Evolutionary conservation across 2,329 filamentous ascomycete species (phyloP), one percentile per base, ranked within the genome.

Genomic region (Trichoderma guizhouense): DNA sequence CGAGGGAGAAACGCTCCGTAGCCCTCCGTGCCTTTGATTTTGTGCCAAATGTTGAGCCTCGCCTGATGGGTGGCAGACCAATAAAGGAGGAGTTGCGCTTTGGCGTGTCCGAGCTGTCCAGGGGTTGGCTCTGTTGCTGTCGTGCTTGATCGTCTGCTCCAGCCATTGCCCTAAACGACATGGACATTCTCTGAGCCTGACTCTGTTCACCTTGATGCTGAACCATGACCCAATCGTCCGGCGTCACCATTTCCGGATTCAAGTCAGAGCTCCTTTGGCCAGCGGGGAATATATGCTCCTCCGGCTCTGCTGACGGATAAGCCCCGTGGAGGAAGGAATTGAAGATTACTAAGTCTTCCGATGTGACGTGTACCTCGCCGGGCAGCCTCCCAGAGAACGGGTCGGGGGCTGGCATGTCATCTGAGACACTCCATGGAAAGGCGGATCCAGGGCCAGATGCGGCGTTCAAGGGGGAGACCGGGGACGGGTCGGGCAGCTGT

Each of bases 61-160:
- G 84, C 60, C 87, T 84, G 72, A 91, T 89, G 1, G 87, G 87
- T 3, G 89, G 89, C 47, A 91, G 78, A 1, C 87, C 87, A 26
- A 86, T 81, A 73, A 90, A 90, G 1, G 87, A 88, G 1, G 85
- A 82, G 12, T 83, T 80, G 36, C 85, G 82, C 51, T 83, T 79
- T 43, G 83, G 80, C n/a, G 75, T 75, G 61, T 77, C 76, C 18
- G 76, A 71, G 34, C 67, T 72, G 67, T 26, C 71, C 57, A 57
- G 68, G 34, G 74, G 34, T 30, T 53, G 61, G n/a, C 3, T 36
- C 36, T 72, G 63, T 36, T 53, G 43, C 60, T 60, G 67, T 28
- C 75, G 75, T 21, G 73, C 57, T 6, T 69, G n/a, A 28, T 51
- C 26, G 21, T 47, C 34, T 28, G 53, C 21, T 58, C n/a, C 66